These are phyloP conservation scores for Citrus mangshanensis DNA, from an alignment of 345 rosid genomes.

Conservation along the genomic window DNA sequence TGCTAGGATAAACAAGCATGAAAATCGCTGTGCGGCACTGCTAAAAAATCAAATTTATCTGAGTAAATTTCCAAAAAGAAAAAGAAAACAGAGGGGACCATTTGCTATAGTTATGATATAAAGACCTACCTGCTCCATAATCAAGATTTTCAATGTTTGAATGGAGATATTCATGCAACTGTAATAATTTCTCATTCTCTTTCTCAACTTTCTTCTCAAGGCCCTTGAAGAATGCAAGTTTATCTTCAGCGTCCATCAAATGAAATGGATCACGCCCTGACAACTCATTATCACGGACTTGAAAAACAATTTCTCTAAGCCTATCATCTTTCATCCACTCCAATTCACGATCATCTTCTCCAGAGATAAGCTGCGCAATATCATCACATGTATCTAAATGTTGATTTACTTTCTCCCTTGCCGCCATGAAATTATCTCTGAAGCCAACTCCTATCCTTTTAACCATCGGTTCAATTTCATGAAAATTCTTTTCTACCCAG, in stretches of 20 bases:
- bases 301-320: slow-evolving; percentile 76
- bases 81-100: not conserved
- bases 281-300: slow-evolving; percentile 86
- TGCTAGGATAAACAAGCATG: not conserved
- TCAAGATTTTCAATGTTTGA: slow-evolving; percentile 85
- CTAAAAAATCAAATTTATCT: not conserved
- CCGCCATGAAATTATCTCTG: slow-evolving; percentile 62
- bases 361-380: slow-evolving; percentile 40
- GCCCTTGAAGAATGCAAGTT: slow-evolving; percentile 71
- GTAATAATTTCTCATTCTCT: slow-evolving; percentile 65
- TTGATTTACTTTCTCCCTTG: slow-evolving; percentile 54
- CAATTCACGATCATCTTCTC: slow-evolving; percentile 54
- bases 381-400: slow-evolving; percentile 28
- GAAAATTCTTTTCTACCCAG: slow-evolving; percentile 67
- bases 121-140: slow-evolving; percentile 77
- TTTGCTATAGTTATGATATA: not conserved
- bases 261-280: slow-evolving; percentile 84
- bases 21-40: not conserved
- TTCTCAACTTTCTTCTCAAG: slow-evolving; percentile 80
- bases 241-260: slow-evolving; percentile 65
- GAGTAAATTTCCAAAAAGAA: not conserved
- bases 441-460: slow-evolving; percentile 73
- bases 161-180: slow-evolving; percentile 78
- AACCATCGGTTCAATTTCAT: slow-evolving; percentile 64
- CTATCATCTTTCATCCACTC: slow-evolving; percentile 91